These are phyloP conservation scores for Spergularia bocconei DNA, from an alignment of 148 eudicot species.

Conservation along the genomic window DNA sequence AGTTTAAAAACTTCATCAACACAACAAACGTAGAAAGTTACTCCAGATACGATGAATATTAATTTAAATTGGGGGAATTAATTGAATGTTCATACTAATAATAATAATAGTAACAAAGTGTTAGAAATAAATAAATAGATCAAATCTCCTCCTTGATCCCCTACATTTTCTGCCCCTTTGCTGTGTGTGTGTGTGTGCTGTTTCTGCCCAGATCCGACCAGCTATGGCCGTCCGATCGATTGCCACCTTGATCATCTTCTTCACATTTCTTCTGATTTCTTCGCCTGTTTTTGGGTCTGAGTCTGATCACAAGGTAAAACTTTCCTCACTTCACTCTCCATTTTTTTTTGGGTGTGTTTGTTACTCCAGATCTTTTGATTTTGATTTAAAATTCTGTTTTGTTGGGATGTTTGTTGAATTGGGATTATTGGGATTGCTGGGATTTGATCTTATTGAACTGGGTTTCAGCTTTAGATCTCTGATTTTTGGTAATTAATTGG, in stretches of 20 bases:
- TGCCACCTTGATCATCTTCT: slow-evolving; percentile 22
- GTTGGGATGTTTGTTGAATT: not conserved
- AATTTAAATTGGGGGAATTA: too few species aligned
- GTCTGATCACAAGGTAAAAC: slow-evolving; percentile 64
- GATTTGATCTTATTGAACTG: not conserved
- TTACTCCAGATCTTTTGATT: slow-evolving; percentile 1
- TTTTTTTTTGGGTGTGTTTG: not conserved
- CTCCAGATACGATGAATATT: too few species aligned
- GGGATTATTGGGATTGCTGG: too few species aligned
- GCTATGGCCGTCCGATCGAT: slow-evolving; percentile 31
- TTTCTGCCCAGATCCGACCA: slow-evolving; percentile 20
- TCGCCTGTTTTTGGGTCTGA: slow-evolving; percentile 52
- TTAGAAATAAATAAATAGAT: too few species aligned
- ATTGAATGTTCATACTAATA: too few species aligned
- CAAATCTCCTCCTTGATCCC: too few species aligned
- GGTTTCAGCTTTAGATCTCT: slow-evolving; percentile 17
- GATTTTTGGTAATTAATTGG: slow-evolving; percentile 4
- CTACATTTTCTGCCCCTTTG: too few species aligned
- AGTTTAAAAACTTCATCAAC: too few species aligned
- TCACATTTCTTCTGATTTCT: slow-evolving; percentile 35
- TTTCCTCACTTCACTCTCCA: not conserved
- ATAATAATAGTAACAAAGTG: too few species aligned
- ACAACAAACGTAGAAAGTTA: too few species aligned
- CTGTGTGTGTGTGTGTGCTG: too few species aligned
- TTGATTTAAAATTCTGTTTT: slow-evolving; percentile 1